Percentiles rank a stretch among this genome's conserved stretches.
phyloP scores from a whole-genome alignment of 257 asterid genomes.

The Sherardia arvensis region DNA sequence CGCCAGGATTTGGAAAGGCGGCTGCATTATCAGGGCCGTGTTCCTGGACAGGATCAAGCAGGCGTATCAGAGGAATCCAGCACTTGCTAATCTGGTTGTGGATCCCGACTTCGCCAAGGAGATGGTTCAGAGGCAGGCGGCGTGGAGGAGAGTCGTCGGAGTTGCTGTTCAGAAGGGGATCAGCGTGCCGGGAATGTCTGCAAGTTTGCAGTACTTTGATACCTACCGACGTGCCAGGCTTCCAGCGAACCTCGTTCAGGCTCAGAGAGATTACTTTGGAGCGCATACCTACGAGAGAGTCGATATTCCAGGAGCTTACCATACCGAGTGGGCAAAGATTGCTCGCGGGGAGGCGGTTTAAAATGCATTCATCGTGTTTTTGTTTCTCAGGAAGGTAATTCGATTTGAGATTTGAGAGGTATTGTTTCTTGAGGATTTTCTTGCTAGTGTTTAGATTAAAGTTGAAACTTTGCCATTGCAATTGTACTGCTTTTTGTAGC shows the following conservation, averaged over 20 bases:
- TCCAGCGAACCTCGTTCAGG: constrained; percentile 94
- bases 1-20: constrained; percentile 96
- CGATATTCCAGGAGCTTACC: constrained; percentile 58
- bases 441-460: constrained; percentile 18
- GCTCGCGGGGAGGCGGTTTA: constrained; percentile 50
- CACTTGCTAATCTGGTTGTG: constrained; percentile 64
- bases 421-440: constrained; percentile 21
- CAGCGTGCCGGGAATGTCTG: constrained; percentile 85
- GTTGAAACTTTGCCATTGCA: constrained; percentile 21
- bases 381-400: constrained; percentile 21
- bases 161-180: constrained; percentile 60
- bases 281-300: constrained; percentile 89
- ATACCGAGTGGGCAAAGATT: constrained; percentile 94
- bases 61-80: constrained; percentile 74
- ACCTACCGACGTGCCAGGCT: constrained; percentile 76
- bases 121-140: constrained; percentile 93
- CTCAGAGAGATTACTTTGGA: constrained; percentile 91
- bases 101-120: constrained; percentile 88
- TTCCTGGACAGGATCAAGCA: constrained; percentile 90
- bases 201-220: constrained; percentile 86
- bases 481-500: constrained; percentile 31
- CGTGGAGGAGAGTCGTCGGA: constrained; percentile 91
- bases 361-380: too few species aligned
- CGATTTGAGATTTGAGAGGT: constrained; percentile 19
- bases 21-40: constrained; percentile 88